phyloP scores from a whole-genome alignment of 169 alveolate species.

The Nephromyces sp. region DNA sequence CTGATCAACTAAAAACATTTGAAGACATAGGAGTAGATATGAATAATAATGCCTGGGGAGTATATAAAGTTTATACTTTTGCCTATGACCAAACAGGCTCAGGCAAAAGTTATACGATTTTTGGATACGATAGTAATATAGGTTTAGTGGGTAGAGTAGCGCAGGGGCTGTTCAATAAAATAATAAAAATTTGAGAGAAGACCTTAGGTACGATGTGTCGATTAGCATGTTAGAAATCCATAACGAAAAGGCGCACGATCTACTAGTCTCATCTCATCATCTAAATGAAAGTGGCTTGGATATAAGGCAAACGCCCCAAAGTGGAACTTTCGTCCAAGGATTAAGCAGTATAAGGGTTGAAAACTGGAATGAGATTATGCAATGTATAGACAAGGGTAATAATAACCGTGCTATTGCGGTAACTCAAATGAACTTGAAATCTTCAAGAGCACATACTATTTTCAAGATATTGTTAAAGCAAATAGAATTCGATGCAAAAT shows the following conservation, averaged over 20 bases:
- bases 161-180: slow-evolving; percentile 74
- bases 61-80: slow-evolving; percentile 83
- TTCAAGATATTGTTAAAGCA: slow-evolving; percentile 71
- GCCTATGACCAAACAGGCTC: slow-evolving; percentile 77
- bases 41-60: slow-evolving; percentile 82
- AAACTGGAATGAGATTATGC: slow-evolving; percentile 62
- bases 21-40: slow-evolving; percentile 70
- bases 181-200: slow-evolving; percentile 2
- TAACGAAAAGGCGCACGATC: slow-evolving; percentile 83
- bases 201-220: slow-evolving; percentile 30
- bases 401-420: slow-evolving; percentile 78
- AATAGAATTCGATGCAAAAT: slow-evolving; percentile 4
- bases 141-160: slow-evolving; percentile 84
- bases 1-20: slow-evolving; percentile 68
- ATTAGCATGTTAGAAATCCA: slow-evolving; percentile 74
- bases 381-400: slow-evolving; percentile 68
- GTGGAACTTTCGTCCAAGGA: slow-evolving; percentile 38
- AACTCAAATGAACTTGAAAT: slow-evolving; percentile 77
- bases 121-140: slow-evolving; percentile 86
- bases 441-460: slow-evolving; percentile 82
- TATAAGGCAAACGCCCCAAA: slow-evolving; percentile 66
- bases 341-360: slow-evolving; percentile 53
- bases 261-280: slow-evolving; percentile 53
- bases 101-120: slow-evolving; percentile 86
- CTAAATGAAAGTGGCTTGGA: slow-evolving; percentile 69